phyloP scores from a whole-genome alignment of 345 rosid species.

The Angophora floribunda region DNA sequence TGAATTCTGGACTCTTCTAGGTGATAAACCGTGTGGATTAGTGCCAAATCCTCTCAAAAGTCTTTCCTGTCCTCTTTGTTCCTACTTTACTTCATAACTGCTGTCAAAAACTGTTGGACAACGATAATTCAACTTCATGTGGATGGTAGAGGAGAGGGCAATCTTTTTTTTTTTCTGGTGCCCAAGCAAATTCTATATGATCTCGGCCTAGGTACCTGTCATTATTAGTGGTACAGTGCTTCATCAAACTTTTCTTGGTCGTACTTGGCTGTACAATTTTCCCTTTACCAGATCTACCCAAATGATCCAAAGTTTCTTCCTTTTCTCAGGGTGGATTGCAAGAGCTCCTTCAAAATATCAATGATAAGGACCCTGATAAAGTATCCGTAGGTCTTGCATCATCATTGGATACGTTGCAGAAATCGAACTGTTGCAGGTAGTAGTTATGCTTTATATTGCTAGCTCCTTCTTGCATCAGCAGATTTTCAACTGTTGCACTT shows the following conservation, averaged over 20 bases:
- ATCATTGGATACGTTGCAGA: conserved; percentile 79
- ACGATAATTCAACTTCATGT: not conserved
- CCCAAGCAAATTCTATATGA: not conserved
- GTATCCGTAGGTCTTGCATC: conserved; percentile 84
- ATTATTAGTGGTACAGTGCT: not conserved
- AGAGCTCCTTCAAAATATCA: conserved; percentile 54
- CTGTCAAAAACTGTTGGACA: not conserved
- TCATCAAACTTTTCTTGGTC: not conserved
- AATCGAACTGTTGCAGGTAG: conserved; percentile 82
- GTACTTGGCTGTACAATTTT: not conserved
- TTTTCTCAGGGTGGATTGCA: conserved; percentile 72
- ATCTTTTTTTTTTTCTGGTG: not conserved
- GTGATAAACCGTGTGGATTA: not conserved
- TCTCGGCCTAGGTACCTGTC: not conserved
- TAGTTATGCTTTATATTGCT: not conserved
- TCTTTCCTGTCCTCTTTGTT: not conserved
- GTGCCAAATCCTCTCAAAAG: not conserved
- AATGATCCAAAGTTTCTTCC: not conserved
- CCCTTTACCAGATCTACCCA: not conserved
- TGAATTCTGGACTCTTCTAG: not conserved
- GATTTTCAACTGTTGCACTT: not conserved
- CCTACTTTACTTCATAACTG: not conserved
- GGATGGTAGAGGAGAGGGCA: not conserved
- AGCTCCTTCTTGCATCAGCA: not conserved
- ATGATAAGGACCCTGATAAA: conserved; percentile 89